Evolutionary conservation across 73 alveolate species (phyloP).

Genomic region (Durusdinium trenchii): DNA sequence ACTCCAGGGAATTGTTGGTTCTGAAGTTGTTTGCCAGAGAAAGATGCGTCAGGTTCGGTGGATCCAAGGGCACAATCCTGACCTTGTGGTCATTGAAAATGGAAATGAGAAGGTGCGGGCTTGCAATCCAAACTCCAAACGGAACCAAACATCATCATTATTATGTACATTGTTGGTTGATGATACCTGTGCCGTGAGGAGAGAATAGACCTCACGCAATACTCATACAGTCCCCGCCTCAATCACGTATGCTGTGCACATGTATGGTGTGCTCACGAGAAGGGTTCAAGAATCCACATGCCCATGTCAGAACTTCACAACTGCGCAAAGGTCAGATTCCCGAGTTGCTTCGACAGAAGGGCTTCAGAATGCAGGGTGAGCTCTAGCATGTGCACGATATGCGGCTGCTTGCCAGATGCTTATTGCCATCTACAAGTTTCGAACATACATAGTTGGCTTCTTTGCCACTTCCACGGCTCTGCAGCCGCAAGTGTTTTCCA

Average conservation of each 20-base stretch:
- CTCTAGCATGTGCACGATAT: background rate
- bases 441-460: no score
- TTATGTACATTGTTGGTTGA: background rate
- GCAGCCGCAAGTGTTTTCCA: no score
- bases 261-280: no score
- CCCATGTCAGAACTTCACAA: background rate
- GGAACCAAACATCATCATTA: background rate
- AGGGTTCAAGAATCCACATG: background rate
- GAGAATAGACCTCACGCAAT: slow-evolving; percentile 93
- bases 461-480: no score
- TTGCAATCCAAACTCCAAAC: background rate
- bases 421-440: no score
- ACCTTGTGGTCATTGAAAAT: slow-evolving; percentile 71
- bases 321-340: slow-evolving; percentile 70
- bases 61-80: slow-evolving; percentile 95
- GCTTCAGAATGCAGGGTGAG: slow-evolving; percentile 95
- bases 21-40: no score
- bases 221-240: slow-evolving; percentile 58
- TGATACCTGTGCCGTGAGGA: background rate
- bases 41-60: slow-evolving; percentile 59
- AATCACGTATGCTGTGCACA: background rate
- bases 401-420: no score
- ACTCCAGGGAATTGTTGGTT: no score
- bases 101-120: slow-evolving; percentile 54
- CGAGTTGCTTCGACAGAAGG: slow-evolving; percentile 89